Conservation (phyloP, 1,284 basidiomycete genomes). For the Cryptococcus neoformans region DNA sequence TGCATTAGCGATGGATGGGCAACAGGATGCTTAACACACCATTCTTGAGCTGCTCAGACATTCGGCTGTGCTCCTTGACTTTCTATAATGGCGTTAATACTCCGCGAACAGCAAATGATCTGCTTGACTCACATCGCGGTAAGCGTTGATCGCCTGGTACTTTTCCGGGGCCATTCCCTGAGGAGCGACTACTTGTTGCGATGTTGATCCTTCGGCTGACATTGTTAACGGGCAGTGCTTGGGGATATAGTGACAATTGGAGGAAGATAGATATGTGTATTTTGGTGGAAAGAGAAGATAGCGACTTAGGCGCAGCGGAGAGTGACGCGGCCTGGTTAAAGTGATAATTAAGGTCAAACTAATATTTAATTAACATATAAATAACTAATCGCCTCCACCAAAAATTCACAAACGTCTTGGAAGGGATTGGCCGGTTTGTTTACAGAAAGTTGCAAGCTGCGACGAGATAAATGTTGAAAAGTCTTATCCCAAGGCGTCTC, state of each 20-base stretch:
- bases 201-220: constrained; percentile 32
- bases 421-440: not conserved
- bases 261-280: constrained; percentile 2
- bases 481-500: too few relatives aligned
- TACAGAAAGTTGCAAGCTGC: too few relatives aligned
- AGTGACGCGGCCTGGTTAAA: not conserved
- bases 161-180: constrained; percentile 41
- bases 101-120: not conserved
- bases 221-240: not conserved
- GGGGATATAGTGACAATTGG: too few relatives aligned
- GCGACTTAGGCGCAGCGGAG: not conserved
- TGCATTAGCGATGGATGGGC: not conserved
- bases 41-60: constrained; percentile 79
- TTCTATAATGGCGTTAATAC: constrained; percentile 58
- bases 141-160: constrained; percentile 49
- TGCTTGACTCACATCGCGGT: constrained; percentile 43
- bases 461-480: too few relatives aligned
- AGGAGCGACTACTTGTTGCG: constrained; percentile 26
- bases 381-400: too few relatives aligned
- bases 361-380: too few relatives aligned
- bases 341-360: too few relatives aligned
- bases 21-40: constrained; percentile 54
- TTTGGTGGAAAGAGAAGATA: not conserved
- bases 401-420: too few relatives aligned
- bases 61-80: constrained; percentile 81